These are phyloP conservation scores for Fusarium lateritium DNA, from an alignment of 2,329 filamentous ascomycete genomes.

Conservation along the genomic window DNA sequence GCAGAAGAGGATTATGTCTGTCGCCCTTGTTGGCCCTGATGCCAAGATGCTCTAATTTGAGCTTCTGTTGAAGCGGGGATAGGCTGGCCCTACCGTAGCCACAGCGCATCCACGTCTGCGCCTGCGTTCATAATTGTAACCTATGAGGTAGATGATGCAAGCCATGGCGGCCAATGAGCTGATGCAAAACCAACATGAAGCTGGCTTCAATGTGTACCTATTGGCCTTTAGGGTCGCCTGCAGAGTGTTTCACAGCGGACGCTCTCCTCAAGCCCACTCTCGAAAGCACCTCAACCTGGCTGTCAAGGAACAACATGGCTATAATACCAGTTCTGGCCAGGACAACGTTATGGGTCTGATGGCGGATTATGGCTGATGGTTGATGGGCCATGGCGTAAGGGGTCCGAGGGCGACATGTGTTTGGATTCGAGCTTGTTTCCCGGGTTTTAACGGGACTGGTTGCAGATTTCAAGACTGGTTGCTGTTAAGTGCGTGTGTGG, in stretches of 20 bases:
- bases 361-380: conserved; percentile 33
- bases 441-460: conserved; percentile 29
- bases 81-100: conserved; percentile 29
- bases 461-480: not conserved
- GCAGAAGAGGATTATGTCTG: conserved; percentile 9
- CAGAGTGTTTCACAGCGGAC: conserved; percentile 37
- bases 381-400: conserved; percentile 35
- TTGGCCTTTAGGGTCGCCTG: conserved; percentile 28
- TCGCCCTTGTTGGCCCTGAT: conserved; percentile 7
- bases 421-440: conserved; percentile 17
- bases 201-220: conserved; percentile 22
- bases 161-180: conserved; percentile 35
- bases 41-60: conserved; percentile 17
- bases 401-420: conserved; percentile 19
- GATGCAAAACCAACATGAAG: conserved; percentile 31
- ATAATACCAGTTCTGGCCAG: conserved; percentile 9
- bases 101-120: conserved; percentile 17
- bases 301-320: conserved; percentile 21
- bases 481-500: conserved; percentile 27
- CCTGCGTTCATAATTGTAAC: conserved; percentile 18
- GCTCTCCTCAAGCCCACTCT: conserved; percentile 16
- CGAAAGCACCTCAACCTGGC: not conserved
- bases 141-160: conserved; percentile 31
- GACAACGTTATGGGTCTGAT: conserved; percentile 26
- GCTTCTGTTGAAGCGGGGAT: conserved; percentile 17